Evolutionary conservation across 2,329 filamentous ascomycete genomes (phyloP).

Genomic region (Trichophyton rubrum): DNA sequence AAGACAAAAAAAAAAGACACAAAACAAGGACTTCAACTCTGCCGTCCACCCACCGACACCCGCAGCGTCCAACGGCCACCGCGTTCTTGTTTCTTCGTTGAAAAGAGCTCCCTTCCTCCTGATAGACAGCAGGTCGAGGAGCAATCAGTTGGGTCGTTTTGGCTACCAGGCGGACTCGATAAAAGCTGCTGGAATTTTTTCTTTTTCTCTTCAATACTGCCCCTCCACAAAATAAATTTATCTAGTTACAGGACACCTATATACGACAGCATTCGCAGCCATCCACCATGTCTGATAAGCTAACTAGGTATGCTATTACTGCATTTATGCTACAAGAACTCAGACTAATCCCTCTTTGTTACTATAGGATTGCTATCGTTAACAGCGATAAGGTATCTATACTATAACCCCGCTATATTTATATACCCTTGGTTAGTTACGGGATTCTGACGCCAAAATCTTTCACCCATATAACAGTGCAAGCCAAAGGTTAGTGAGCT

Average conservation of each 20-base stretch:
- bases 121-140: neutral
- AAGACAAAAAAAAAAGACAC: neutral
- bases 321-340: neutral
- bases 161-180: neutral
- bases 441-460: neutral
- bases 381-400: conserved; percentile 83
- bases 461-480: conserved; percentile 45
- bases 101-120: neutral
- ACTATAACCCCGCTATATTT: conserved; percentile 17
- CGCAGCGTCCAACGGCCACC: neutral
- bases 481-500: conserved; percentile 60
- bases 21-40: neutral
- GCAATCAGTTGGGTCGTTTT: neutral
- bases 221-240: neutral
- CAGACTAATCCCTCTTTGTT: conserved; percentile 12
- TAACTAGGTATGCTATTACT: conserved; percentile 61
- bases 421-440: neutral
- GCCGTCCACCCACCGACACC: neutral
- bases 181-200: neutral
- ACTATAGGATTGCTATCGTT: conserved; percentile 85
- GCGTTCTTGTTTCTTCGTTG: neutral
- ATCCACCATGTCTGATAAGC: conserved; percentile 71
- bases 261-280: neutral
- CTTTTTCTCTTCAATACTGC: neutral
- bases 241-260: neutral